phyloP scores from a whole-genome alignment of 176 grass and related monocot species.

The maize (Zea mays) region Zm-B73-REFERENCE-NAM-5.0 NC_050096.1:241202501-241203000 shows the following conservation, averaged over 20 bases:
- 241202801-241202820: background rate
- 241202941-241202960: background rate
- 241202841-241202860: background rate
- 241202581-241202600: background rate
- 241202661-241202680: constrained; percentile 11
- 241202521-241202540: constrained; percentile 90
- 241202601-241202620: background rate
- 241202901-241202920: too few relatives aligned
- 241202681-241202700: background rate
- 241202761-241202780: background rate
- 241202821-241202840: background rate
- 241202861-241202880: background rate
- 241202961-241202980: background rate
- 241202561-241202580: constrained; percentile 21
- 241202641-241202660: background rate
- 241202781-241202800: background rate
- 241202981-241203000: background rate
- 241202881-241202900: background rate
- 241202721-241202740: background rate
- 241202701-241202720: constrained; percentile 3
- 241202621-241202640: background rate
- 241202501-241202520: constrained; percentile 87
- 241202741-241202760: background rate
- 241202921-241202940: too few relatives aligned
- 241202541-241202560: constrained; percentile 55